Base-by-base conservation (phyloP, 345 rosid genomes). In the Citrus cavaleriei region DNA sequence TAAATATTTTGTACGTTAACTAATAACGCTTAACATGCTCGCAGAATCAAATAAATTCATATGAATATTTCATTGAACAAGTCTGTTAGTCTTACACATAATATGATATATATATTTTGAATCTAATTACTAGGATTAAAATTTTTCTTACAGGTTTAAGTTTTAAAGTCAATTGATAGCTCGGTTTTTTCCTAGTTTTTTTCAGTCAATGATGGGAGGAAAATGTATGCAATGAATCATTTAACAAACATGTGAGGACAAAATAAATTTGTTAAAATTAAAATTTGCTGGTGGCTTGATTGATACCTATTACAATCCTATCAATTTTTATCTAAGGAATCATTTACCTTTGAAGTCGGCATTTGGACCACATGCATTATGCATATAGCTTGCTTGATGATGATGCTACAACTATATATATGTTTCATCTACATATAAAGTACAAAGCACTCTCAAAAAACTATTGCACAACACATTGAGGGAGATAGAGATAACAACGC, bases 401-500 rank as follows among this genome's bases (percentile, higher is more conserved):
- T 72, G 40, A 71, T 57, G 58, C 40, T 35, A 34, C 46, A 72
- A 73, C 46, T 35, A 37, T 67, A 35, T 28, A 22, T 22, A 73
- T 58, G 65, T 58, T 73, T 38, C 49, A 7, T 58, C 66, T 57
- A 59, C n/a, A 57, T 37, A 37, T 24, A 32, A 73, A 30, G 2
- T 58, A 42, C 76, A 73, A 62, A 24, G 5, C 55, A 55, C 30
- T 55, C 25, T 21, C 10, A 24, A 5, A 72, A 72, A 8, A 46
- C 18, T 46, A 46, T 46, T 12, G 22, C 25, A 21, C 38, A 7
- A 51, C 40, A 51, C 24, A 30, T 18, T 42, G 25, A 65, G 42
- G 34, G 37, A 68, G 37, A 75, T 25, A 63, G 68, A 64, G 68
- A 75, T 75, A 71, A 38, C 61, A 27, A 46, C 70, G 16, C 24